These are phyloP conservation scores for Phytophthora agathidicida DNA, from an alignment of 352 stramenopile genomes.

Conservation along the genomic window DNA sequence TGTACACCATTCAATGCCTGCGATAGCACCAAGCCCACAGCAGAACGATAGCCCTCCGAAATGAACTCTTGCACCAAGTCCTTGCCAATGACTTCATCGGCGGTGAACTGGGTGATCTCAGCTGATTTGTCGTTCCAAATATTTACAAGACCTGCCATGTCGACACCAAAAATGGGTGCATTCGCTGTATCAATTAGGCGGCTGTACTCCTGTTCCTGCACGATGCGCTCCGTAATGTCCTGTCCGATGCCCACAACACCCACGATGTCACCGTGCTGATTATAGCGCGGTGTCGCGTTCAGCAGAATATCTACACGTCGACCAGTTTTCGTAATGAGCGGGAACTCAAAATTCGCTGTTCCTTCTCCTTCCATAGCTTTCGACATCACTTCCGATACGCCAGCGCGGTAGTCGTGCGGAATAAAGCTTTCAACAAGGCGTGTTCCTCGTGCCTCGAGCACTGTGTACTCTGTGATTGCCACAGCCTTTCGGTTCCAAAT, in stretches of 20 bases:
- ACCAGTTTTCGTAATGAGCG: slow-evolving; percentile 83
- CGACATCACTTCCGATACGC: slow-evolving; percentile 65
- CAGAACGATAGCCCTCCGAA: slow-evolving; percentile 67
- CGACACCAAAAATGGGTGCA: slow-evolving; percentile 88
- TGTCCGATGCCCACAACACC: slow-evolving; percentile 85
- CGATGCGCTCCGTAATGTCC: slow-evolving; percentile 83
- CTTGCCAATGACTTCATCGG: slow-evolving; percentile 89
- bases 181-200: slow-evolving; percentile 90
- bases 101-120: slow-evolving; percentile 89
- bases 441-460: slow-evolving; percentile 87
- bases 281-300: slow-evolving; percentile 83
- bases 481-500: slow-evolving; percentile 93
- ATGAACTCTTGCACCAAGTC: slow-evolving; percentile 92
- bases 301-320: slow-evolving; percentile 82
- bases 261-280: slow-evolving; percentile 81
- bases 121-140: slow-evolving; percentile 93
- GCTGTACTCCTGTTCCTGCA: slow-evolving; percentile 89
- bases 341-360: slow-evolving; percentile 89
- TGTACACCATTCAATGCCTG: slow-evolving; percentile 74
- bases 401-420: slow-evolving; percentile 63
- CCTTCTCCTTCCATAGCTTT: slow-evolving; percentile 67
- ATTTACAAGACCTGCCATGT: slow-evolving; percentile 77
- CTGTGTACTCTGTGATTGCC: slow-evolving; percentile 90
- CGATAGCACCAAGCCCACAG: slow-evolving; percentile 68
- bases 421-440: slow-evolving; percentile 93